Conservation (phyloP, 306 rosid genomes). For the Prosopis cineraria region DNA sequence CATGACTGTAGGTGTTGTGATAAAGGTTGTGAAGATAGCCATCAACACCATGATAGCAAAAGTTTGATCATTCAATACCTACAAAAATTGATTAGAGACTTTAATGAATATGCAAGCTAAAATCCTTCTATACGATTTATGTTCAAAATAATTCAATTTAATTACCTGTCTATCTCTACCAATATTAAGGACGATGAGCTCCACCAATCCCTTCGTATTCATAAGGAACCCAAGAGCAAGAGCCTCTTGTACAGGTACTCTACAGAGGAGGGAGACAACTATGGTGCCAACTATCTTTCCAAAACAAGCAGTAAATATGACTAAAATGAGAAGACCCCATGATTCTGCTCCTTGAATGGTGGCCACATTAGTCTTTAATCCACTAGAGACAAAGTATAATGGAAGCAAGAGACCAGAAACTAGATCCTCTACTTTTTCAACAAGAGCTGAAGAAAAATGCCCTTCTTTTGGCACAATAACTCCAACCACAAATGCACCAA, state of each 20-base stretch:
- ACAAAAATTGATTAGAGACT: not conserved
- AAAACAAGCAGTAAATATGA: conserved; percentile 62
- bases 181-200: conserved; percentile 76
- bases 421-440: conserved; percentile 76
- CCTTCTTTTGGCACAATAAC: conserved; percentile 61
- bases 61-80: conserved; percentile 78
- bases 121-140: not conserved
- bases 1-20: conserved; percentile 65
- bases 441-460: conserved; percentile 55
- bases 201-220: conserved; percentile 79
- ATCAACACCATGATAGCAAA: conserved; percentile 77
- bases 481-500: conserved; percentile 77
- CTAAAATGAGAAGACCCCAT: conserved; percentile 68
- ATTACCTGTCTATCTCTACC: conserved; percentile 75
- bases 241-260: conserved; percentile 54
- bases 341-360: conserved; percentile 60
- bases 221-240: conserved; percentile 70
- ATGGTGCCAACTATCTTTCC: conserved; percentile 73
- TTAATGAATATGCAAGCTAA: not conserved
- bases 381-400: conserved; percentile 69
- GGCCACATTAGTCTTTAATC: conserved; percentile 67
- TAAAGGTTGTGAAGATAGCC: conserved; percentile 80
- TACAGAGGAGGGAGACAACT: conserved; percentile 50
- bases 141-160: not conserved
- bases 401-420: conserved; percentile 69